These are phyloP conservation scores for Knoxdaviesia capensis DNA, from an alignment of 2,329 filamentous ascomycete species.

Conservation along the genomic window DNA sequence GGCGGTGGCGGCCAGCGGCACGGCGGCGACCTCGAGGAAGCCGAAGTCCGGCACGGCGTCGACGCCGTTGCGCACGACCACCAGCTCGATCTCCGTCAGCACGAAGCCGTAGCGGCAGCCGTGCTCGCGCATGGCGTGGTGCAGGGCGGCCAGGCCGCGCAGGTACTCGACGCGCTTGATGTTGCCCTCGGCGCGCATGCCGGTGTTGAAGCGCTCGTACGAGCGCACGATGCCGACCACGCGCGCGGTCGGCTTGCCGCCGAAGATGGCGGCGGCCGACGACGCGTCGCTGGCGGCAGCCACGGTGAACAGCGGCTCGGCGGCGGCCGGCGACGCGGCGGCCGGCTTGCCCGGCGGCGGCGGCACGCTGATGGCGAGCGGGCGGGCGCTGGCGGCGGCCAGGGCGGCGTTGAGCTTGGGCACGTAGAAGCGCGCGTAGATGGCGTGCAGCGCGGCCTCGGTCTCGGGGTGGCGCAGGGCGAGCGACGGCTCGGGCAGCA, in stretches of 20 bases:
- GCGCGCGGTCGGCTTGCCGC: constrained; percentile 29
- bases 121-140: constrained; percentile 85
- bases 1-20: constrained; percentile 28
- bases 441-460: constrained; percentile 52
- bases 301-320: constrained; percentile 44
- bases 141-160: constrained; percentile 64
- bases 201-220: constrained; percentile 88
- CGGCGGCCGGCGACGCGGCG: constrained; percentile 13
- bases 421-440: constrained; percentile 62
- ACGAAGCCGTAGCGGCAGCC: constrained; percentile 90
- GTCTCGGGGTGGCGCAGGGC: constrained; percentile 54
- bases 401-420: constrained; percentile 76
- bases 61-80: constrained; percentile 66
- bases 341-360: constrained; percentile 11
- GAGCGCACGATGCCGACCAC: constrained; percentile 75
- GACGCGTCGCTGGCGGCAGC: constrained; percentile 35
- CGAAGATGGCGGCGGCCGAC: constrained; percentile 31
- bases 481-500: constrained; percentile 37
- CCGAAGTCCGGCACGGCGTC: constrained; percentile 64
- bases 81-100: constrained; percentile 85
- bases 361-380: constrained; percentile 31
- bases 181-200: constrained; percentile 72
- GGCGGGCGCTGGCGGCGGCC: constrained; percentile 48
- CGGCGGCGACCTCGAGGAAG: constrained; percentile 54
- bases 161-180: constrained; percentile 80